Evolutionary conservation across 2,329 filamentous ascomycete genomes (phyloP), one percentile per base, ranked within the genome.

Genomic region (Aurifilum marmelostoma): DNA sequence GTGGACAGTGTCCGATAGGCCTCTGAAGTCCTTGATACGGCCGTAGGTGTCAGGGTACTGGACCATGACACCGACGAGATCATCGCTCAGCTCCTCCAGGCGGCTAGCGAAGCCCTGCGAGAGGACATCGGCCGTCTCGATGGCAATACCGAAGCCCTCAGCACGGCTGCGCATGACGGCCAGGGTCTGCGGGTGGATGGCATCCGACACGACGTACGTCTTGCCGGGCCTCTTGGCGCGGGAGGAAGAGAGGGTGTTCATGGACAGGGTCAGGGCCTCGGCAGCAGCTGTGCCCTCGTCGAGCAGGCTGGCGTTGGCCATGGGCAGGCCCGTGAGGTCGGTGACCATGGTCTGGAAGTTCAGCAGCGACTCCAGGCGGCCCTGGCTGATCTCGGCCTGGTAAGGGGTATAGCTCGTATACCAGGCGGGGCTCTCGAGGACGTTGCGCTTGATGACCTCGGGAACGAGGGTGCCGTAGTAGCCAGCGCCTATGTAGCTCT

Each of bases 341-440:
- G 90, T 89, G 11, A 97, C 91, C 83, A 98, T 85, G 24, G 95
- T 98, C 84, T 98, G 95, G 83, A 94, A 98, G 84, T 98, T 98
- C 72, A 98, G 84, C 66, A 98, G 83, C 7, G 93, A 97, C 84
- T 97, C 93, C 71, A 98, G 82, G 67, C 95, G 90, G 47, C 95
- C 95, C 82, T 98, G 95, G 79, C 94, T 97, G 83, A 98, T 97
- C 82, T 98, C 95, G 2, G 95, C 92, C 82, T 98, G 95, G 81
- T 97, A 98, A 21, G 95, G 95, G 0, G 95, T 97, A 80, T 98
- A 97, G 82, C 94, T 97, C 54, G 95, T 98, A 80, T 98, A 98
- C 95, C 95, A 98, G 12, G 91, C 94, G 6, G 95, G 95, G 78
- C 92, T 95, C 84, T 98, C 94, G 69, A 98, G 83, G 5, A 98